Evolutionary conservation across 257 asterid genomes (phyloP), one percentile per base, ranked within the genome.

Genomic region (Nicotiana benthamiana): DNA sequence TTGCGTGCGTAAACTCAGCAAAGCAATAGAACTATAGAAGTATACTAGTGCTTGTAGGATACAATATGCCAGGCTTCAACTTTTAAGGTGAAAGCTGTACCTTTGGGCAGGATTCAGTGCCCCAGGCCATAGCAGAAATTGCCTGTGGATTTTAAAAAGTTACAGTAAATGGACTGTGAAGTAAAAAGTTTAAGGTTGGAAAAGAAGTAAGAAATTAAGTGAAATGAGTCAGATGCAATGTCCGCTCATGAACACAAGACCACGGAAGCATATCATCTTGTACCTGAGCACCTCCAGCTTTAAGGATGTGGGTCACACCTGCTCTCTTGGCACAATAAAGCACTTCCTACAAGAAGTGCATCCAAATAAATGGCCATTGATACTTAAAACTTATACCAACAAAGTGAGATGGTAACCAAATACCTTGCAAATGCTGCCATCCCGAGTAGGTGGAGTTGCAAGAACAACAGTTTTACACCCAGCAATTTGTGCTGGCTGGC

Each of bases 241-340:
- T 46, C 17, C 36, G 15, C 0, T 72, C 60, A 72, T 22, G 77
- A 72, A 22, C 7, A 36, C 60, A 48, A 46, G 40, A 72, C 53
- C 24, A 48, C 8, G 59, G 77, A 72, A 46, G 40, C 5, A 8
- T 72, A 72, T 24, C 40, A 72, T 57, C 46, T 62, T 89, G 60
- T 54, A 93, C 99, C 97, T 95, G 99, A 86, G 99, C 99, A 32
- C 99, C 99, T 84, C 99, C 99, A 80, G 98, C 99, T 92, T 93
- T 95, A 76, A 95, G 97, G 84, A 95, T 92, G 85, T 95, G 99
- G 61, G 99, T 95, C n/a, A 93, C 99, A 68, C 99, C 98, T 80
- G 98, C 95, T 89, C 93, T 93, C 89, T 95, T 95, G 40, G 99
- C 98, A 86, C 98, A 95, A 86, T 95, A 93, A 77, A 95, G 91